Conservation (phyloP, 1,139 yeast species). For the Maudiozyma humilis region DNA sequence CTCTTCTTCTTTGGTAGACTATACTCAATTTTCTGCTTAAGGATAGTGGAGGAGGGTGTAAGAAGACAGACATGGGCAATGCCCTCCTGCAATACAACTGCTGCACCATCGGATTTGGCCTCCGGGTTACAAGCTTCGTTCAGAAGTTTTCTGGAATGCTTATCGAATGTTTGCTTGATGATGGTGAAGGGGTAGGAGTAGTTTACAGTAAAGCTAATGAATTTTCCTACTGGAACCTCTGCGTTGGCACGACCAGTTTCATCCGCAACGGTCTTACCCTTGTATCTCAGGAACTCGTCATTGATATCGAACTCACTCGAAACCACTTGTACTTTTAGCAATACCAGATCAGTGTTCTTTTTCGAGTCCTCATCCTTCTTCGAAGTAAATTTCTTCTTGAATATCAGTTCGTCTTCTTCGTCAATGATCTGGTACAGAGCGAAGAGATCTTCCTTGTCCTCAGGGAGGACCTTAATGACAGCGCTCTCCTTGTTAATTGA, state of each 20-base stretch:
- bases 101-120: conserved; percentile 84
- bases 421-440: conserved; percentile 72
- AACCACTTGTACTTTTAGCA: conserved; percentile 44
- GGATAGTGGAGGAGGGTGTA: conserved; percentile 81
- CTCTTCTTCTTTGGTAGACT: conserved; percentile 80
- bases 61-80: conserved; percentile 85
- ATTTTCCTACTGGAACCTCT: conserved; percentile 76
- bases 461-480: conserved; percentile 55
- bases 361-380: conserved; percentile 23
- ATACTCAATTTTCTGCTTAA: conserved; percentile 73
- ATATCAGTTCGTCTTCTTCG: conserved; percentile 63
- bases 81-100: conserved; percentile 89
- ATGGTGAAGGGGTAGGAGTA: conserved; percentile 61
- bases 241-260: conserved; percentile 35
- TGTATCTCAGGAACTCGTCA: conserved; percentile 66
- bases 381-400: conserved; percentile 42
- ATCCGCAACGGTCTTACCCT: conserved; percentile 70
- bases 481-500: conserved; percentile 16
- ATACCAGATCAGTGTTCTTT: conserved; percentile 25
- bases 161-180: conserved; percentile 74
- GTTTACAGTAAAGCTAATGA: conserved; percentile 79
- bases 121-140: conserved; percentile 68
- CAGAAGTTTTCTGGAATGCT: conserved; percentile 55
- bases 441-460: conserved; percentile 92
- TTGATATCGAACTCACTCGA: conserved; percentile 71